A percentile compares a stretch with the other conserved stretches of the same genome.
Conservation (phyloP, 495 filamentous ascomycete species). For the Talaromyces thailandensis region DNA sequence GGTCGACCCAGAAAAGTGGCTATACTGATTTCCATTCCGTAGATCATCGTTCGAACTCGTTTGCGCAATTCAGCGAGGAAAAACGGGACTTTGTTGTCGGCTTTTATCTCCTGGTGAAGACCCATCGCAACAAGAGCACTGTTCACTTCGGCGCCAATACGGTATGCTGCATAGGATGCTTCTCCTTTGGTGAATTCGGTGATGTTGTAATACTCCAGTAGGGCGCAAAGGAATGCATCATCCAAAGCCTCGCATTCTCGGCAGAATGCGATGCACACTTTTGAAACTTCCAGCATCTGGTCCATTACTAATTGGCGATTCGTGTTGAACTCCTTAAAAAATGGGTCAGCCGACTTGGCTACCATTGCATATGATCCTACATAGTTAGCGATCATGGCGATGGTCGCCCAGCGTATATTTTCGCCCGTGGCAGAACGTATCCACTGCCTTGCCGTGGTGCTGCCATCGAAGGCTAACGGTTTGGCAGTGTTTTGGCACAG, state of each 20-base stretch:
- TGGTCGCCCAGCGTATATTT: not conserved
- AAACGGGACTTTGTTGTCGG: not conserved
- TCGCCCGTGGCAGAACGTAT: not conserved
- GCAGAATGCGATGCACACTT: not conserved
- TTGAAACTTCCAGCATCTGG: not conserved
- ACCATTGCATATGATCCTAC: not conserved
- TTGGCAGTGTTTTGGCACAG: not conserved
- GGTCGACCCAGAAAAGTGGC: not conserved
- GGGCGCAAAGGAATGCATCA: not conserved
- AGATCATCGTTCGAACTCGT: not conserved
- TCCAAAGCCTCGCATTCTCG: not conserved
- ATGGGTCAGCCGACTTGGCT: not conserved
- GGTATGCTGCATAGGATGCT: not conserved
- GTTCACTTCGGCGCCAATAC: not conserved
- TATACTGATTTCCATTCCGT: not conserved
- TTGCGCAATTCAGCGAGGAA: not conserved
- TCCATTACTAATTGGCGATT: not conserved
- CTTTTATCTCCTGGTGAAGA: not conserved
- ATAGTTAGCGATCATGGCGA: not conserved
- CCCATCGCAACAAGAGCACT: not conserved
- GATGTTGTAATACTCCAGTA: not conserved
- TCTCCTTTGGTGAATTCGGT: not conserved
- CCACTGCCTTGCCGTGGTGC: not conserved
- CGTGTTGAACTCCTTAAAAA: not conserved
- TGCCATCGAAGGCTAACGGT: not conserved